Base-by-base conservation (phyloP, 2,329 filamentous ascomycete species). In the Sporothrix luriei region DNA sequence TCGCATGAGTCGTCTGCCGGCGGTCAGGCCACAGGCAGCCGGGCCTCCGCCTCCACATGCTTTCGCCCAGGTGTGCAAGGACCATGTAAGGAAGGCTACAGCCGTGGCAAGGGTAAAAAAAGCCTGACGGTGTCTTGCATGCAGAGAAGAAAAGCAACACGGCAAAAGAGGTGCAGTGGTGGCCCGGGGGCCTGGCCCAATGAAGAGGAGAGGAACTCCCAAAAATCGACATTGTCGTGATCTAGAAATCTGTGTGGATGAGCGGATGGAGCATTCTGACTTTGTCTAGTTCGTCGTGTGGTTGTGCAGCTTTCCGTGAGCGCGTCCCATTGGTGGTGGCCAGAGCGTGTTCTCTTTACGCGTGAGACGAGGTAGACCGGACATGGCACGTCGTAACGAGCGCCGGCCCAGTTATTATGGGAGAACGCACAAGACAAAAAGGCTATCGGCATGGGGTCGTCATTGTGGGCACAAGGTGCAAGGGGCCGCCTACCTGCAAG, bases 341-440 rank as follows among this genome's bases (percentile, higher is more conserved):
- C 57, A 62, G 46, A 62, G 57, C 57, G 57, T 62, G 29, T 19
- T 38, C 57, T 46, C 57, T 62, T 62, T 24, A 62, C 57, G 38
- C 57, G 57, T 62, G 57, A 26, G 57, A 62, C 19, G 38, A 46
- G 16, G 52, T n/a, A 40, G 33, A 43, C 57, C 33, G 43, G 33
- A 61, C 57, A 21, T 46, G 57, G 38, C 33, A 61, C 57, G 57
- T 61, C 57, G 57, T 61, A 61, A 43, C 24, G 33, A 24, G 57
- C 57, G 33, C 57, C 57, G 57, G 38, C 38, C 57, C 57, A 61
- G 57, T 43, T 61, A 16, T 46, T 46, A 46, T 61, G 57, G 38
- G 57, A 61, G 14, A 43, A 3, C 19, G 2, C n/a, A 13, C 11
- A 14, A 24, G 24, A 33, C 57, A 57, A 19, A 16, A n/a, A n/a